These are phyloP conservation scores for Panus rudis DNA, from an alignment of 768 basidiomycete genomes.

Conservation along the genomic window DNA sequence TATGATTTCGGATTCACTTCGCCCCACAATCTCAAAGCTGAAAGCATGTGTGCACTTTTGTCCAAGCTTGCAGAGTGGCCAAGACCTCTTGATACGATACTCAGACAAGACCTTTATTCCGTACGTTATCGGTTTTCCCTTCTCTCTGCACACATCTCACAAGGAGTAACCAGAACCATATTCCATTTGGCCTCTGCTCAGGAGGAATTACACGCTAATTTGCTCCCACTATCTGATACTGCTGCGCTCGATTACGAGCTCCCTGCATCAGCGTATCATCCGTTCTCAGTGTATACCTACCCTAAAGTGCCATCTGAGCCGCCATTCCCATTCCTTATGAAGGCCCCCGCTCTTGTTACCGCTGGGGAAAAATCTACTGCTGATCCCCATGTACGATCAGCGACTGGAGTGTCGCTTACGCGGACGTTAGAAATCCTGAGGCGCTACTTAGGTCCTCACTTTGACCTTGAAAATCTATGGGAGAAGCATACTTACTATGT, in stretches of 20 bases:
- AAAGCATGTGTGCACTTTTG: slow-evolving; percentile 31
- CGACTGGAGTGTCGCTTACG: slow-evolving; percentile 30
- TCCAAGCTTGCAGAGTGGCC: slow-evolving; percentile 20
- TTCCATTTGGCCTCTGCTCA: slow-evolving; percentile 32
- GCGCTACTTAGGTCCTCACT: slow-evolving; percentile 34
- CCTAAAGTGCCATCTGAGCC: slow-evolving; percentile 29
- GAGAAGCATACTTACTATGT: slow-evolving; percentile 41
- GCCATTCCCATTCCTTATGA: slow-evolving; percentile 30
- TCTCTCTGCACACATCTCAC: not conserved
- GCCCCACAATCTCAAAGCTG: slow-evolving; percentile 14
- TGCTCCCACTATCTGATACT: slow-evolving; percentile 20
- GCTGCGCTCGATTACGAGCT: slow-evolving; percentile 16
- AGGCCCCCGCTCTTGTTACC: slow-evolving; percentile 25
- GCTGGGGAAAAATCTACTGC: slow-evolving; percentile 16
- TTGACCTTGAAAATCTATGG: slow-evolving; percentile 40
- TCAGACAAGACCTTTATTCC: slow-evolving; percentile 19
- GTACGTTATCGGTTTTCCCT: slow-evolving; percentile 14
- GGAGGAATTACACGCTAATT: slow-evolving; percentile 26
- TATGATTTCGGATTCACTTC: too few species aligned
- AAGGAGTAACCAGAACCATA: slow-evolving; percentile 19
- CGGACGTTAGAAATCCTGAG: slow-evolving; percentile 31
- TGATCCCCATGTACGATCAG: slow-evolving; percentile 30
- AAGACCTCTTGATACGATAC: slow-evolving; percentile 23
- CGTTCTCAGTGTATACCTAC: slow-evolving; percentile 28
- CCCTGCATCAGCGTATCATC: slow-evolving; percentile 21